Evolutionary conservation across 768 basidiomycete genomes (phyloP).

Genomic region (Cystofilobasidium ferigula): DNA sequence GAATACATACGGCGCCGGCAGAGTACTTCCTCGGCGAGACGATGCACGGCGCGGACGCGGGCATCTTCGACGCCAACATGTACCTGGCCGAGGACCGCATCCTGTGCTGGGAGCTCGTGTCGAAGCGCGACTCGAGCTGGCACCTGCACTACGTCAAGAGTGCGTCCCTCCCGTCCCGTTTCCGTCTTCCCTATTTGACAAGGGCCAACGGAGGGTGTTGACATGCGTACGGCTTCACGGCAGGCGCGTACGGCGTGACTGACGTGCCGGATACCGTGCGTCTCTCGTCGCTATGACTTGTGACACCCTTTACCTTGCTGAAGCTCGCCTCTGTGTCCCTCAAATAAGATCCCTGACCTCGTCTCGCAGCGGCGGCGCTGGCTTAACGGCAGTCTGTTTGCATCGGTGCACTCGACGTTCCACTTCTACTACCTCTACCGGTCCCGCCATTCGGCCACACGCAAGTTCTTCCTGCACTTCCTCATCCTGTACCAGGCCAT

Average conservation of each 20-base stretch:
- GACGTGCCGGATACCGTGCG: constrained; percentile 82
- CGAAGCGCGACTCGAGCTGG: constrained; percentile 84
- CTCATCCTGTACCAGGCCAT: constrained; percentile 25
- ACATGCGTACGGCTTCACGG: too few species aligned
- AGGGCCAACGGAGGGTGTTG: too few species aligned
- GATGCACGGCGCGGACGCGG: constrained; percentile 54
- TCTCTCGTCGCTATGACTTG: constrained; percentile 1
- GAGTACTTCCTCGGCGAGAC: constrained; percentile 95
- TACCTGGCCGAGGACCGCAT: constrained; percentile 68
- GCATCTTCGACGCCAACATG: constrained; percentile 89
- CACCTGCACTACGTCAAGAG: constrained; percentile 92
- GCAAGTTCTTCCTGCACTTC: constrained; percentile 24
- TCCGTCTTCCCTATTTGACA: too few species aligned
- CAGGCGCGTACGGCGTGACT: constrained; percentile 69
- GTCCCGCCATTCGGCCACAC: constrained; percentile 13
- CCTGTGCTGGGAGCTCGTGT: constrained; percentile 92
- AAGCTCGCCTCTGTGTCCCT: not conserved
- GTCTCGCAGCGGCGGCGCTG: constrained; percentile 91
- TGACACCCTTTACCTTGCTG: not conserved
- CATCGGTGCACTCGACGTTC: constrained; percentile 77
- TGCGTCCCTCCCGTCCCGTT: constrained; percentile 33
- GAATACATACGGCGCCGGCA: constrained; percentile 51
- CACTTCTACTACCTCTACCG: constrained; percentile 92
- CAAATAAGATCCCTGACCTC: constrained; percentile 75
- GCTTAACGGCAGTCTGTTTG: constrained; percentile 98